Percentiles rank a stretch among this genome's conserved stretches.
These are phyloP conservation scores for Xylaria castorea DNA, from an alignment of 495 filamentous ascomycete genomes.

Conservation along the genomic window DNA sequence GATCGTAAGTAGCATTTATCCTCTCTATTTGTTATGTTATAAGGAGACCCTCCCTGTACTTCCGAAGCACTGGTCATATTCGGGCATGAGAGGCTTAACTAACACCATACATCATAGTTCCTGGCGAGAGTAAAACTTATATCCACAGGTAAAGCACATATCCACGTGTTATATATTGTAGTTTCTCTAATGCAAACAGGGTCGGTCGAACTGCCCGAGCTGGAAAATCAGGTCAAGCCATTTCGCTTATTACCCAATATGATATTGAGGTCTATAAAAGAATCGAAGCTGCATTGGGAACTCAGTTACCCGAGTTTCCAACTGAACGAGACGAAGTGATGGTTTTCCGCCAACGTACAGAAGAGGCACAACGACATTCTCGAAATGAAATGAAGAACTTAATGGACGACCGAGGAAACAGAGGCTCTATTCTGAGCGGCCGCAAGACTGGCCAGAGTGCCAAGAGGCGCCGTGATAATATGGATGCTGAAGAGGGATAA, in stretches of 20 bases:
- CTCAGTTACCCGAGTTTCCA: conserved; percentile 72
- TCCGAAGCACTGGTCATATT: not conserved
- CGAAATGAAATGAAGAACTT: conserved; percentile 82
- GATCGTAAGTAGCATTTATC: conserved; percentile 52
- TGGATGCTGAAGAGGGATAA: conserved; percentile 83
- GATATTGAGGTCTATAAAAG: conserved; percentile 86
- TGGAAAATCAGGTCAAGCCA: conserved; percentile 82
- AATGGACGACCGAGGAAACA: conserved; percentile 76
- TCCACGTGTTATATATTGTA: not conserved
- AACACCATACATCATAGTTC: conserved; percentile 29
- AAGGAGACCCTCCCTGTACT: not conserved
- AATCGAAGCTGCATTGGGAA: conserved; percentile 82
- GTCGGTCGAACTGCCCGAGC: conserved; percentile 94
- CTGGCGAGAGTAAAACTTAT: conserved; percentile 75
- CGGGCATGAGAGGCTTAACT: not conserved
- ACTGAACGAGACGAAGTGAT: conserved; percentile 83
- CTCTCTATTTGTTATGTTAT: not conserved
- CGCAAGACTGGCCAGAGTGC: conserved; percentile 46
- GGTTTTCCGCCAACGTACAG: conserved; percentile 78
- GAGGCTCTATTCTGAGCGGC: conserved; percentile 64
- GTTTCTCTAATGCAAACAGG: conserved; percentile 38
- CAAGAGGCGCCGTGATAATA: conserved; percentile 70
- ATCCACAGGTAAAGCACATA: conserved; percentile 64
- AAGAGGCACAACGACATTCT: conserved; percentile 84
- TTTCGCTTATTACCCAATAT: conserved; percentile 87